Conservation (phyloP, 2,329 filamentous ascomycete species). For the Apiospora saccharicola region DNA sequence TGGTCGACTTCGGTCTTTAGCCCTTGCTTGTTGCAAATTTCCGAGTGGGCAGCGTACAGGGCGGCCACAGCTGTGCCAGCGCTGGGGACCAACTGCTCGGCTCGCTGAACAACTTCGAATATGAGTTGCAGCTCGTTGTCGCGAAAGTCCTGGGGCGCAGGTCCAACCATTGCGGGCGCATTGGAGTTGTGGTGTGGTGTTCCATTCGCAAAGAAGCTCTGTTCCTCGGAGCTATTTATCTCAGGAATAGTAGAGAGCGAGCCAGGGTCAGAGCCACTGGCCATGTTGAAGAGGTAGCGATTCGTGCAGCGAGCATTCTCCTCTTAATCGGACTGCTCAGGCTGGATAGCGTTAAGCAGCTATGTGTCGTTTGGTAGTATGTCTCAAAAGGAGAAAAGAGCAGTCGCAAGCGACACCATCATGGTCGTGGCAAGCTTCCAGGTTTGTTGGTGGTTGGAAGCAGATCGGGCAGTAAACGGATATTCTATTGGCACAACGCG, state of each 20-base stretch:
- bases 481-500: conserved; percentile 3
- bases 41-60: conserved; percentile 82
- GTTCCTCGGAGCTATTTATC: conserved; percentile 14
- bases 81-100: conserved; percentile 68
- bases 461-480: neutral
- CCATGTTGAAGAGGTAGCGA: conserved; percentile 15
- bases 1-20: conserved; percentile 77
- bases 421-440: neutral
- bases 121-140: conserved; percentile 77
- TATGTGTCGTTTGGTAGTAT: neutral
- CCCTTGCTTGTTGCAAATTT: conserved; percentile 73
- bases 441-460: neutral
- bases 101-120: conserved; percentile 77
- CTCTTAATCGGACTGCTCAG: neutral
- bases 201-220: neutral
- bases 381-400: neutral
- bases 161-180: conserved; percentile 17
- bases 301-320: neutral
- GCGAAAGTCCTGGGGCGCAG: conserved; percentile 29
- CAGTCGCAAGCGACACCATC: conserved; percentile 7
- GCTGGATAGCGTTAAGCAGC: neutral
- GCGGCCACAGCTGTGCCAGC: conserved; percentile 76
- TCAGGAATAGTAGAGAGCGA: conserved; percentile 17
- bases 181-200: neutral
- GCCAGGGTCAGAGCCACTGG: conserved; percentile 16